phyloP scores from a whole-genome alignment of 202 grass and related monocot species.

The Saccharum hybrid region DNA sequence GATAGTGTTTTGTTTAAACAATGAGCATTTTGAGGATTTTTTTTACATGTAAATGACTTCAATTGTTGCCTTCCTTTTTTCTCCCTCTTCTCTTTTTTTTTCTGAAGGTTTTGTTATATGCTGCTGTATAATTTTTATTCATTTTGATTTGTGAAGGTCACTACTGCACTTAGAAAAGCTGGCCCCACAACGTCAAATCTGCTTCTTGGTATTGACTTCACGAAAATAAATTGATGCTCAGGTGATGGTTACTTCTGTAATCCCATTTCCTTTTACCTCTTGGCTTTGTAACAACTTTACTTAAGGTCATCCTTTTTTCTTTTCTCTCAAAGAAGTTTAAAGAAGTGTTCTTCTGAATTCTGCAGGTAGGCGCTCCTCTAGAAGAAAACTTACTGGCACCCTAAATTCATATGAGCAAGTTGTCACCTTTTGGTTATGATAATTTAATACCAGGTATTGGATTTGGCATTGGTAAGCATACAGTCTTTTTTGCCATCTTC shows the following conservation, averaged over 20 bases:
- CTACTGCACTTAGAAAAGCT: conserved; percentile 72
- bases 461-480: too few relatives aligned
- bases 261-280: conserved; percentile 17
- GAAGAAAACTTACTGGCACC: conserved; percentile 66
- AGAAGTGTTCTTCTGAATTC: conserved; percentile 18
- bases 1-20: not conserved
- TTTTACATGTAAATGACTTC: conserved; percentile 12
- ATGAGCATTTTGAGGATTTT: not conserved
- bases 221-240: conserved; percentile 96
- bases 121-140: conserved; percentile 15
- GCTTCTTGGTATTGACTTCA: conserved; percentile 89
- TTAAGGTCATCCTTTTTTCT: not conserved
- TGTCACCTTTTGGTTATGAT: conserved; percentile 64
- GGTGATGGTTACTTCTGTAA: conserved; percentile 46
- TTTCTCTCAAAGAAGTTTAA: not conserved
- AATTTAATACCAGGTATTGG: too few relatives aligned
- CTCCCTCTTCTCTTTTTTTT: too few relatives aligned
- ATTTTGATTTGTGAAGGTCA: conserved; percentile 56
- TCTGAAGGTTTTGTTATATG: conserved; percentile 6
- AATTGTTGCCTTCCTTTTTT: not conserved
- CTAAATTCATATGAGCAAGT: conserved; percentile 88
- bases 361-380: conserved; percentile 71
- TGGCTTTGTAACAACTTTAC: conserved; percentile 22
- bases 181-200: conserved; percentile 93
- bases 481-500: not conserved